Base-by-base conservation (phyloP, 2,329 filamentous ascomycete species). In the Ophiostoma sp. region DNA sequence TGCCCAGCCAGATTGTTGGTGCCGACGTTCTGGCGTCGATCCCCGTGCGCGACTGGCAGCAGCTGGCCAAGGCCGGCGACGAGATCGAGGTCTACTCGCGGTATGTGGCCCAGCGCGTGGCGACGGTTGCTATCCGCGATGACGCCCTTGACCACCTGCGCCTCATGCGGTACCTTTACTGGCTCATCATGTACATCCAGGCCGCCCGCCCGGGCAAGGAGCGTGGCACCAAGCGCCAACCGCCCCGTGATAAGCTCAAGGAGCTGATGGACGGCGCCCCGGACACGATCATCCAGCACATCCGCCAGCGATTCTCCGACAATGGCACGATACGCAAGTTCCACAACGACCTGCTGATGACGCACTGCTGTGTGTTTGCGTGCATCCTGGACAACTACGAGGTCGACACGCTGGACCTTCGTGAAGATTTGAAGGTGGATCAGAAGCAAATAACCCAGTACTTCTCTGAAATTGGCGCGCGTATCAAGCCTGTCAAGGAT, bases 401-500 rank as follows among this genome's bases (percentile, higher is more conserved):
- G 79, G 89, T 93, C 72, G 90, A 95, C 78, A 90, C 90, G 7
- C 87, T 87, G 75, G 87, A 91, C 76, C 82, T 97, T 76, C 87
- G 89, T 71, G 89, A 92, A 75, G 93, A 96, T 79, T 82, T 96
- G 74, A 87, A 88, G 79, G 78, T 95, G 73, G 92, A 94, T 76
- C 89, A 91, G 80, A 91, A 89, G 82, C 85, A 89, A 79, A 90
- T 95, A 78, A 87, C 85, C 70, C 87, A 90, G 79, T 95, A 94
- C 80, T 95, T 93, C 80, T 83, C 85, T 66, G 93, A 95, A 81
- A 90, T 96, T 76, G 93, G 93, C 28, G 93, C 91, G 39, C 88
- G 86, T 77, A 85, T 93, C 39, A 89, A 87, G 80, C 83, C 85
- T 76, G 85, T 88, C 73, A 86, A 90, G 76, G 88, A 87, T 42